phyloP scores from a whole-genome alignment of 2,329 filamentous ascomycete species.

The Epichloe typhina region DNA sequence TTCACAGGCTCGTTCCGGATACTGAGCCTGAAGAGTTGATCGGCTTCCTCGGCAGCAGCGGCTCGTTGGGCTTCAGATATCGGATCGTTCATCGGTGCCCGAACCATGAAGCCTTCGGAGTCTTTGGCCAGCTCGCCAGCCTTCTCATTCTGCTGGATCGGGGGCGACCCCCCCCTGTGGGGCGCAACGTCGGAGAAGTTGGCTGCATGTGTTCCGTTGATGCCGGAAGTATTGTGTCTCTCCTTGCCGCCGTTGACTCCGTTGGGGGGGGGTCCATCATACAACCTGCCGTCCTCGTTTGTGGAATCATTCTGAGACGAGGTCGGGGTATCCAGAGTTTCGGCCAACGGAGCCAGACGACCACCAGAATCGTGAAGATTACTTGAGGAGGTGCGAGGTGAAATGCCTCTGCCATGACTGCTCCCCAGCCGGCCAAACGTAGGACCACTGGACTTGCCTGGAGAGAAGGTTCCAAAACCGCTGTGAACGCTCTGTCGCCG shows the following conservation, averaged over 20 bases:
- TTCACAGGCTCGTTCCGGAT: constrained; percentile 67
- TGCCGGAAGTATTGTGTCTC: constrained; percentile 17
- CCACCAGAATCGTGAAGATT: constrained; percentile 43
- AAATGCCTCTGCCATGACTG: constrained; percentile 45
- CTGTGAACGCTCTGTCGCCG: constrained; percentile 54
- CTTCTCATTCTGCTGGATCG: constrained; percentile 27
- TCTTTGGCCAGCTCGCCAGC: constrained; percentile 38
- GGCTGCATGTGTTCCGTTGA: constrained; percentile 34
- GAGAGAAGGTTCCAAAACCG: constrained; percentile 44
- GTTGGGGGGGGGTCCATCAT: constrained; percentile 32
- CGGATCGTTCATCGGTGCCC: constrained; percentile 45
- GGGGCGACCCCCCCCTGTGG: constrained; percentile 38
- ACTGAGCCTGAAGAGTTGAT: constrained; percentile 65
- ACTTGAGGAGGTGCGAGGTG: constrained; percentile 44
- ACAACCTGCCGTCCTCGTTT: constrained; percentile 14
- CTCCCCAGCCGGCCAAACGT: constrained; percentile 52
- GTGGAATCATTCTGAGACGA: constrained; percentile 15
- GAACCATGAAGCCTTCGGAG: constrained; percentile 65
- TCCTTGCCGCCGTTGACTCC: constrained; percentile 25
- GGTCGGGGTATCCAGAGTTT: constrained; percentile 34
- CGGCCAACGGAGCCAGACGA: constrained; percentile 43
- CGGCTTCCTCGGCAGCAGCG: constrained; percentile 38
- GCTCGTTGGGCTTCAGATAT: constrained; percentile 64
- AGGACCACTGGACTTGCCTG: constrained; percentile 32
- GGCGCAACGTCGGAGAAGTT: constrained; percentile 39